These are phyloP conservation scores for Primulina huaijiensis DNA, from an alignment of 257 asterid genomes.

Conservation along the genomic window DNA sequence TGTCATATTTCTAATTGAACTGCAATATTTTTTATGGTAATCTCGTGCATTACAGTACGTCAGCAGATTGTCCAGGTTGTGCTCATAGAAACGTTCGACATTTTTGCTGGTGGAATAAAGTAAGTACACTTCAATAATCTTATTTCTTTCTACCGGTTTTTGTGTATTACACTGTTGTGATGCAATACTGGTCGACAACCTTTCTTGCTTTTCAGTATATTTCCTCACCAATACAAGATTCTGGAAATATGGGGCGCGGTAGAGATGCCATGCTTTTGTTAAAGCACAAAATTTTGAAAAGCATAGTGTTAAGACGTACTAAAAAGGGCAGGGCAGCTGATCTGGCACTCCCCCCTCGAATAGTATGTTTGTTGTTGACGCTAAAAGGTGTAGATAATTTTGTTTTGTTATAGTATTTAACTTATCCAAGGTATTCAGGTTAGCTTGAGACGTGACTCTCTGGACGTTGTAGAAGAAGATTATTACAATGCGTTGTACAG, in stretches of 20 bases:
- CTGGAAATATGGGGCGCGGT: slow-evolving; percentile 47
- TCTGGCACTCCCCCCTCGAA: slow-evolving; percentile 90
- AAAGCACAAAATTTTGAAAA: slow-evolving; percentile 73
- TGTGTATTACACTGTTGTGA: slow-evolving; percentile 5
- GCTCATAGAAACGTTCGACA: slow-evolving; percentile 77
- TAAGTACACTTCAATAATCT: slow-evolving; percentile 35
- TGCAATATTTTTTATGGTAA: slow-evolving; percentile 17
- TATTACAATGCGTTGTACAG: slow-evolving; percentile 80
- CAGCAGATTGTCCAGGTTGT: slow-evolving; percentile 66
- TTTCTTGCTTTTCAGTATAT: slow-evolving; percentile 50
- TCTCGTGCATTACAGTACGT: slow-evolving; percentile 44
- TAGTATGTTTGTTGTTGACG: slow-evolving; percentile 44
- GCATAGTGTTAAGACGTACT: slow-evolving; percentile 81
- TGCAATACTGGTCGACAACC: slow-evolving; percentile 22
- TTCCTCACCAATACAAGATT: slow-evolving; percentile 71
- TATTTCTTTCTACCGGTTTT: slow-evolving; percentile 5
- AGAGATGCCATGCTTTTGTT: slow-evolving; percentile 81
- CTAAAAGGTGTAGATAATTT: slow-evolving; percentile 13
- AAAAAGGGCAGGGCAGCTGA: slow-evolving; percentile 98
- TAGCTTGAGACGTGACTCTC: slow-evolving; percentile 64
- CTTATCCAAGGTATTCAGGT: slow-evolving; percentile 46
- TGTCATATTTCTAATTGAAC: slow-evolving; percentile 19
- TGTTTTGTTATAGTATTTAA: slow-evolving; percentile 13
- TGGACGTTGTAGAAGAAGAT: slow-evolving; percentile 88
- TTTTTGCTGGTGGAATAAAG: slow-evolving; percentile 99